These are phyloP conservation scores for Candida fluviatilis DNA, from an alignment of 805 yeast species.

Conservation along the genomic window DNA sequence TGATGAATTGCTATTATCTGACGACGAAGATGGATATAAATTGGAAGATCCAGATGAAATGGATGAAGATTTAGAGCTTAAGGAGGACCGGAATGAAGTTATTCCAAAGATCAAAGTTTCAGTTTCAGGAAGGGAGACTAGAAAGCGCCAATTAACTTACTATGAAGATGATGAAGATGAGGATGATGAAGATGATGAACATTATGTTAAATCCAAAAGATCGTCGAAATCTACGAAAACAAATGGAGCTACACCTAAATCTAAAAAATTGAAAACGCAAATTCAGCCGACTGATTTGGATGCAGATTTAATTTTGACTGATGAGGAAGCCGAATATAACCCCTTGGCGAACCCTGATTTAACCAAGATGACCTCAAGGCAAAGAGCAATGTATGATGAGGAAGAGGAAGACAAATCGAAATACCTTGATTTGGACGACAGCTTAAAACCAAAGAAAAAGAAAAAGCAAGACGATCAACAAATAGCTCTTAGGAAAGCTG, in stretches of 20 bases:
- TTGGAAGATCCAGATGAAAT: constrained; percentile 34
- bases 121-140: constrained; percentile 19
- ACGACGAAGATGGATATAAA: constrained; percentile 27
- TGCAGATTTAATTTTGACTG: constrained; percentile 33
- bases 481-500: constrained; percentile 74
- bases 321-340: constrained; percentile 42
- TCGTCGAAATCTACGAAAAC: constrained; percentile 2
- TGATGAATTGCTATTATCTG: constrained; percentile 17
- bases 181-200: constrained; percentile 23
- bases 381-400: constrained; percentile 38
- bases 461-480: constrained; percentile 78
- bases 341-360: constrained; percentile 39
- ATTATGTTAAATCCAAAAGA: constrained; percentile 6
- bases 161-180: constrained; percentile 34
- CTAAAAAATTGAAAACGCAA: constrained; percentile 3
- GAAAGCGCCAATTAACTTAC: constrained; percentile 35
- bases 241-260: not conserved
- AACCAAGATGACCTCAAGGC: constrained; percentile 53
- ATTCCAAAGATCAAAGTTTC: constrained; percentile 5
- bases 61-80: constrained; percentile 32
- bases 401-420: constrained; percentile 14
- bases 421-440: constrained; percentile 28
- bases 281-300: constrained; percentile 29
- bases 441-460: constrained; percentile 32
- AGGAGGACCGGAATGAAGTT: constrained; percentile 23